These are phyloP conservation scores for Apiospora malaysiana DNA, from an alignment of 2,329 filamentous ascomycete genomes.

Conservation along the genomic window DNA sequence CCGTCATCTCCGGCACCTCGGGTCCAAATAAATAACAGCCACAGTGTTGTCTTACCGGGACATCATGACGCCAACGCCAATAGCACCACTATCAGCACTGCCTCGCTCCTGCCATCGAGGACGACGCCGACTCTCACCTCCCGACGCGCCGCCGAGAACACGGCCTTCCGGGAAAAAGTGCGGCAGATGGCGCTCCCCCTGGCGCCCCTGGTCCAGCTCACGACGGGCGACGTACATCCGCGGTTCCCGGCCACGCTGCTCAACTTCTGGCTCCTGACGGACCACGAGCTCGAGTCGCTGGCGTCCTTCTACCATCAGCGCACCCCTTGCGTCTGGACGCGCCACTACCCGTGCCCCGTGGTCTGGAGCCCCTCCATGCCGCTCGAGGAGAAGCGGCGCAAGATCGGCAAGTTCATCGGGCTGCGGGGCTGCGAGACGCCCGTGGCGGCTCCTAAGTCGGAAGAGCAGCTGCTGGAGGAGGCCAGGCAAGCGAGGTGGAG, in stretches of 20 bases:
- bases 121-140: constrained; percentile 33
- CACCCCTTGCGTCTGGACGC: constrained; percentile 58
- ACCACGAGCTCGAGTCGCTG: constrained; percentile 71
- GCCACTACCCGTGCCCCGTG: constrained; percentile 72
- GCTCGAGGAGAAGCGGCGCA: constrained; percentile 72
- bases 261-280: constrained; percentile 76
- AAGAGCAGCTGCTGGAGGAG: constrained; percentile 55
- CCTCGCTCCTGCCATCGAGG: not conserved
- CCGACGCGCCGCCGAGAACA: constrained; percentile 51
- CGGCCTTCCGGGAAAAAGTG: constrained; percentile 65
- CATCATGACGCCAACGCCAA: constrained; percentile 26
- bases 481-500: constrained; percentile 46
- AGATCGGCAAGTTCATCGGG: constrained; percentile 77
- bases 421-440: constrained; percentile 67
- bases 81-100: constrained; percentile 29
- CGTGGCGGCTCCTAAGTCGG: constrained; percentile 42
- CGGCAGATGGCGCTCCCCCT: constrained; percentile 69
- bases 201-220: constrained; percentile 69
- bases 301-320: constrained; percentile 77
- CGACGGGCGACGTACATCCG: constrained; percentile 66
- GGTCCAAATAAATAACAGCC: not conserved
- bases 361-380: constrained; percentile 60
- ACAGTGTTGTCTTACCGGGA: not conserved
- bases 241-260: constrained; percentile 71
- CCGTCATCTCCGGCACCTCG: not conserved